Percentiles rank a stretch among this genome's conserved stretches.
These are phyloP conservation scores for Daldinia sp. DNA, from an alignment of 2,329 filamentous ascomycete species.

Conservation along the genomic window DNA sequence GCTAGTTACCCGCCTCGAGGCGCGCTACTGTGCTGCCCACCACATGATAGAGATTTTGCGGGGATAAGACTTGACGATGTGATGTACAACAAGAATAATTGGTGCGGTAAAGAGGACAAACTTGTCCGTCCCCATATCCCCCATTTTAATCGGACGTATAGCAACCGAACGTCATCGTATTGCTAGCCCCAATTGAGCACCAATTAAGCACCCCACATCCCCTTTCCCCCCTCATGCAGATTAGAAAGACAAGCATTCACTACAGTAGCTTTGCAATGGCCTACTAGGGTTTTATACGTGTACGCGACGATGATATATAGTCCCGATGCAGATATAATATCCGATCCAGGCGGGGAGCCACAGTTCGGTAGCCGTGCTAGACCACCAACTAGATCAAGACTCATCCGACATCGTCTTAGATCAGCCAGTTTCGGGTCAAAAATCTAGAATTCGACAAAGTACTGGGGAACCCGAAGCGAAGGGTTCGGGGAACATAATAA, in stretches of 20 bases:
- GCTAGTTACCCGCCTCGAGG: constrained; percentile 25
- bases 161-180: constrained; percentile 36
- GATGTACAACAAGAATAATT: constrained; percentile 27
- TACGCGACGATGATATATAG: constrained; percentile 15
- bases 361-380: constrained; percentile 26
- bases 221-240: constrained; percentile 28
- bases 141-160: constrained; percentile 37
- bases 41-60: constrained; percentile 29
- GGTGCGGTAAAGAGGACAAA: constrained; percentile 32
- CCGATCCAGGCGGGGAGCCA: constrained; percentile 25
- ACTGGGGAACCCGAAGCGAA: constrained; percentile 19
- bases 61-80: constrained; percentile 22
- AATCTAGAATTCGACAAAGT: constrained; percentile 24
- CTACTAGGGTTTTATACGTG: constrained; percentile 22
- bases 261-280: constrained; percentile 11
- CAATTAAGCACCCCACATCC: constrained; percentile 32
- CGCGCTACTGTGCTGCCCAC: constrained; percentile 28
- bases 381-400: constrained; percentile 16
- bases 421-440: constrained; percentile 21
- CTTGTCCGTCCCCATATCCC: constrained; percentile 21
- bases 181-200: constrained; percentile 10
- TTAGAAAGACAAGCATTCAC: background rate
- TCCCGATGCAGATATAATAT: constrained; percentile 21
- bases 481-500: constrained; percentile 28
- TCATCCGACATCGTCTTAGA: constrained; percentile 35